A percentile compares a stretch with the other conserved stretches of the same genome.
These are phyloP conservation scores for Jacaranda mimosifolia DNA, from an alignment of 257 asterid species.

Conservation along the genomic window DNA sequence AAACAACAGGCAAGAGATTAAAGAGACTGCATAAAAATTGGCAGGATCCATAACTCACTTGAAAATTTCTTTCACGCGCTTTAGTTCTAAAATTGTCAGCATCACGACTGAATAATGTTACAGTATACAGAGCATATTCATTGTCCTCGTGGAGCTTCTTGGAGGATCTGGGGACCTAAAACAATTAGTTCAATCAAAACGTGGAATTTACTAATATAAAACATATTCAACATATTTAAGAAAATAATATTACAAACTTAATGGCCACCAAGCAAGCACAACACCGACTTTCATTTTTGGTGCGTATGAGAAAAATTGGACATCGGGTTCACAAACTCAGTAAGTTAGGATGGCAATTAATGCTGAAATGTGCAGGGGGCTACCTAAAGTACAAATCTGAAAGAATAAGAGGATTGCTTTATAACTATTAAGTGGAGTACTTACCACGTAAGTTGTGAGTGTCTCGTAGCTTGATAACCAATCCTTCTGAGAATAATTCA, in stretches of 20 bases:
- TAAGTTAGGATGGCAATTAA: not conserved
- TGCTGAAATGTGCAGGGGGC: not conserved
- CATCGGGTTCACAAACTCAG: not conserved
- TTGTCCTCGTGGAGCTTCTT: constrained; percentile 89
- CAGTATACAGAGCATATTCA: constrained; percentile 84
- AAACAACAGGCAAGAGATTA: constrained; percentile 13
- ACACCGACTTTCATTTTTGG: constrained; percentile 17
- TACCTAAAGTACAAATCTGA: constrained; percentile 4
- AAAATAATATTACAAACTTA: constrained; percentile 1
- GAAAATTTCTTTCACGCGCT: constrained; percentile 83
- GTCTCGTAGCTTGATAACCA: constrained; percentile 91
- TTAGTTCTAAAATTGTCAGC: constrained; percentile 87
- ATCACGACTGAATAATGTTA: constrained; percentile 84
- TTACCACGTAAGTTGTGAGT: constrained; percentile 84
- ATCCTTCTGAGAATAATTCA: constrained; percentile 91
- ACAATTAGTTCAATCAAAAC: constrained; percentile 44
- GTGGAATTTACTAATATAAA: constrained; percentile 34
- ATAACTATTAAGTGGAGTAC: constrained; percentile 29
- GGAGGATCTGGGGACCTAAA: constrained; percentile 95
- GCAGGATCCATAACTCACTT: constrained; percentile 54
- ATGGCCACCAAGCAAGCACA: constrained; percentile 19
- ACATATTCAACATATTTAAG: not conserved
- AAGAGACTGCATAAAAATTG: constrained; percentile 18
- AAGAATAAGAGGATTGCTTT: constrained; percentile 24
- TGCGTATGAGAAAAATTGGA: not conserved